Percentiles rank a stretch among this genome's conserved stretches.
These are phyloP conservation scores for Scheffersomyces ergatensis DNA, from an alignment of 805 yeast species.

Conservation along the genomic window DNA sequence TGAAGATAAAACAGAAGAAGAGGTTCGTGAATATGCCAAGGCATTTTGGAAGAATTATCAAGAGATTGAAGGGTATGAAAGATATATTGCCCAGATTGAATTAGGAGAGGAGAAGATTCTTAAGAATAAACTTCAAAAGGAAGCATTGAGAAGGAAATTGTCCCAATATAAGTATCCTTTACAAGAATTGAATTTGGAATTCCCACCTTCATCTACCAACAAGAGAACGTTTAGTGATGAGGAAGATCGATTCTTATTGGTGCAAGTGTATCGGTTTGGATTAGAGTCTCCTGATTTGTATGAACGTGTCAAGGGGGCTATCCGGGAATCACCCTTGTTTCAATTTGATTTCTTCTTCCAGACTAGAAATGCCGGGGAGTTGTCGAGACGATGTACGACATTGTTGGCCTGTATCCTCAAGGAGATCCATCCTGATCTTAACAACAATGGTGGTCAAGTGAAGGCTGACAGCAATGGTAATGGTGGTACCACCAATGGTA, in stretches of 20 bases:
- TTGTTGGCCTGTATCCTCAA: constrained; percentile 70
- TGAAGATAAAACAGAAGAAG: constrained; percentile 77
- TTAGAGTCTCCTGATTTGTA: constrained; percentile 74
- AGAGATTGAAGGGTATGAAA: constrained; percentile 86
- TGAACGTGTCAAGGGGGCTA: constrained; percentile 73
- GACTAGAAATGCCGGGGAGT: constrained; percentile 72
- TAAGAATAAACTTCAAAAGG: constrained; percentile 67
- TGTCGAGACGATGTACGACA: constrained; percentile 79
- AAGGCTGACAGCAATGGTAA: neutral
- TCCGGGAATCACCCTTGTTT: constrained; percentile 72
- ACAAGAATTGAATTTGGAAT: constrained; percentile 68
- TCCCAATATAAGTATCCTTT: constrained; percentile 72
- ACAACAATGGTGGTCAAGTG: constrained; percentile 5
- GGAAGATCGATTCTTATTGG: constrained; percentile 84
- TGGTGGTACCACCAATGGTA: constrained; percentile 3
- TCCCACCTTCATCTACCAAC: constrained; percentile 68
- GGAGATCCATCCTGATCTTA: constrained; percentile 42
- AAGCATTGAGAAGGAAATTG: constrained; percentile 73
- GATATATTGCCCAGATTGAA: constrained; percentile 76
- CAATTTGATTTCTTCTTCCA: constrained; percentile 86
- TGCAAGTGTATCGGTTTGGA: constrained; percentile 79
- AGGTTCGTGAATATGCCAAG: constrained; percentile 71
- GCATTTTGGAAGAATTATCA: constrained; percentile 79
- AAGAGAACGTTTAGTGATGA: constrained; percentile 73
- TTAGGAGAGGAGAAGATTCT: constrained; percentile 83